These are phyloP conservation scores for Malus orientalis DNA, from an alignment of 306 rosid species.

Conservation along the genomic window DNA sequence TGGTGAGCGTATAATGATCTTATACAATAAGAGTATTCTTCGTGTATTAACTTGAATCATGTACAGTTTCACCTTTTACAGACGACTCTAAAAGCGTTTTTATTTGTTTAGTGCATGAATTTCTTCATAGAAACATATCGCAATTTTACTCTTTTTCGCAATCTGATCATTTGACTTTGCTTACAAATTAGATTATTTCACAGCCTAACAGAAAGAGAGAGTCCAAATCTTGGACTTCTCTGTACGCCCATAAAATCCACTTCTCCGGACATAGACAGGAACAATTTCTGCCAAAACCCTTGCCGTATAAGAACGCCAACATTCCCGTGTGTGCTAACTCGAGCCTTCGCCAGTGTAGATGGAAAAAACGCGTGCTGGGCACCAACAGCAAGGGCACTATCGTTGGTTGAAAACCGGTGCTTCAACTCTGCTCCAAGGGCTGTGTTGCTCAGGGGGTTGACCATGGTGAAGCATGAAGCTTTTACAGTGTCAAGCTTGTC, in stretches of 20 bases:
- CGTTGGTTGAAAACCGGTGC: constrained; percentile 33
- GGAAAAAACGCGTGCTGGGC: constrained; percentile 56
- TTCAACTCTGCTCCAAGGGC: constrained; percentile 63
- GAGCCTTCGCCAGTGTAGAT: constrained; percentile 37
- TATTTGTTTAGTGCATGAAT: background rate
- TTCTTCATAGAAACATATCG: background rate
- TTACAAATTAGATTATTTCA: background rate
- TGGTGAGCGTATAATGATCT: background rate
- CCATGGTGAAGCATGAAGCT: constrained; percentile 40
- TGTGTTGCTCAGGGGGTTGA: constrained; percentile 43
- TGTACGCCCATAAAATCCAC: constrained; percentile 28
- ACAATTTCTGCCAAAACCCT: constrained; percentile 38
- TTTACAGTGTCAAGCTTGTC: constrained; percentile 49
- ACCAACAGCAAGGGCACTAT: constrained; percentile 41
- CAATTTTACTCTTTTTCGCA: background rate
- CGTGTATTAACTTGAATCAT: background rate
- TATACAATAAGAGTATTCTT: background rate
- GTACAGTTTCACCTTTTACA: background rate
- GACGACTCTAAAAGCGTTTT: background rate
- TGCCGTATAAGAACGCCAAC: constrained; percentile 50
- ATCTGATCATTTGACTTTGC: background rate
- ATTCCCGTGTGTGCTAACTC: constrained; percentile 40
- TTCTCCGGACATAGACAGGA: constrained; percentile 51
- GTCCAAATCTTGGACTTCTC: constrained; percentile 39
- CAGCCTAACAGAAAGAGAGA: constrained; percentile 48